These are phyloP conservation scores for Medicago ruthenica DNA, from an alignment of 306 rosid genomes.

Conservation along the genomic window DNA sequence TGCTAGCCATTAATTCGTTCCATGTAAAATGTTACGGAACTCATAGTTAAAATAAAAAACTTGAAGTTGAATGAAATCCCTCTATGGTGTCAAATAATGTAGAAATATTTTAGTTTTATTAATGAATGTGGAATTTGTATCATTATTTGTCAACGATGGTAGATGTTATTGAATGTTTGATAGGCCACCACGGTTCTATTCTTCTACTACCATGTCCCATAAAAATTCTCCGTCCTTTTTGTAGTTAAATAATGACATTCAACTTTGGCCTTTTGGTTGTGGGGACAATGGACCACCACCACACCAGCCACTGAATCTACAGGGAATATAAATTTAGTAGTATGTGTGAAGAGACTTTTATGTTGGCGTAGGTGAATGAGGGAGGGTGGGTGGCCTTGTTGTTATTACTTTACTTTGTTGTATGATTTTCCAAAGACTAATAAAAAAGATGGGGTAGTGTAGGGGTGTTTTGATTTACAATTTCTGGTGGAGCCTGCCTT, in stretches of 20 bases:
- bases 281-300: background rate
- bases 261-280: background rate
- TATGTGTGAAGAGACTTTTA: background rate
- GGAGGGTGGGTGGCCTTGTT: background rate
- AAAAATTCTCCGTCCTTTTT: background rate
- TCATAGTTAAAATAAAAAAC: too few relatives aligned
- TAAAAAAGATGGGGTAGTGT: background rate
- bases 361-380: background rate
- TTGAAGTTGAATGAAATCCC: too few relatives aligned
- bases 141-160: background rate
- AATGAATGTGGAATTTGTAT: background rate
- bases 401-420: background rate
- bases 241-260: background rate
- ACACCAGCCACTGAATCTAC: background rate
- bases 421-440: background rate
- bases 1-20: too few relatives aligned
- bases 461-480: background rate
- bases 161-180: slow-evolving; percentile 9
- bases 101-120: background rate
- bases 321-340: background rate
- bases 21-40: too few relatives aligned
- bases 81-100: background rate
- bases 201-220: slow-evolving; percentile 16
- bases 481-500: slow-evolving; percentile 1
- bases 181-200: slow-evolving; percentile 2